Evolutionary conservation across 139 green algal species (phyloP).

Genomic region (Haematococcus sp.): DNA sequence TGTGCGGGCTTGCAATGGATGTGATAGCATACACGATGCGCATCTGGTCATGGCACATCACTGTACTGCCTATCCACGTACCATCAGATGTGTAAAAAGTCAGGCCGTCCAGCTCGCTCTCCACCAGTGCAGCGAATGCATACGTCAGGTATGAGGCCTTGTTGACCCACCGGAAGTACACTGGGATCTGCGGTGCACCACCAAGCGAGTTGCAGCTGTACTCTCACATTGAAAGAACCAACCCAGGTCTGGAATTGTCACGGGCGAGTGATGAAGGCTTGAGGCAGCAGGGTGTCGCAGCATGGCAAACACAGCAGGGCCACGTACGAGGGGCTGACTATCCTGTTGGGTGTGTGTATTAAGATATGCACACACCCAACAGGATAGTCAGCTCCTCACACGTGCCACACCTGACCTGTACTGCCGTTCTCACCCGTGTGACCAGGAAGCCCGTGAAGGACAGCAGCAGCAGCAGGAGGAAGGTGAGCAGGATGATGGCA

Average conservation of each 20-base stretch:
- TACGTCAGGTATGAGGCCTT: conserved; percentile 61
- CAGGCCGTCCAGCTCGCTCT: conserved; percentile 25
- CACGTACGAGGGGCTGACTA: no score
- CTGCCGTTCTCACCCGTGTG: conserved; percentile 11
- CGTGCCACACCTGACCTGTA: no score
- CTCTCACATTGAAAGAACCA: no score
- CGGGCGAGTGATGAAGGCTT: background rate
- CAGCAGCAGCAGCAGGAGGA: conserved; percentile 59
- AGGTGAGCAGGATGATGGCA: conserved; percentile 50
- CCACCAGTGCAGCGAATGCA: conserved; percentile 38
- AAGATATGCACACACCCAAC: no score
- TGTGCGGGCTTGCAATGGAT: no score
- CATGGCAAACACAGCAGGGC: background rate
- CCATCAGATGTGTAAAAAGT: background rate
- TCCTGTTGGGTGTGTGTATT: no score
- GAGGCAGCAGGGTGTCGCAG: background rate
- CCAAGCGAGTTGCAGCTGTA: background rate
- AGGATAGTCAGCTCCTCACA: no score
- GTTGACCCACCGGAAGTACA: conserved; percentile 59
- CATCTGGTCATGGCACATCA: no score
- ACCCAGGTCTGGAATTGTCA: no score
- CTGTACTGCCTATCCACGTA: no score
- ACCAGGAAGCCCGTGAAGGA: conserved; percentile 63
- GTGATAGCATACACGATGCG: no score
- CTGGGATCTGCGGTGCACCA: conserved; percentile 26